phyloP scores from a whole-genome alignment of 352 stramenopile species.

The Aphanomyces stellatus region DNA sequence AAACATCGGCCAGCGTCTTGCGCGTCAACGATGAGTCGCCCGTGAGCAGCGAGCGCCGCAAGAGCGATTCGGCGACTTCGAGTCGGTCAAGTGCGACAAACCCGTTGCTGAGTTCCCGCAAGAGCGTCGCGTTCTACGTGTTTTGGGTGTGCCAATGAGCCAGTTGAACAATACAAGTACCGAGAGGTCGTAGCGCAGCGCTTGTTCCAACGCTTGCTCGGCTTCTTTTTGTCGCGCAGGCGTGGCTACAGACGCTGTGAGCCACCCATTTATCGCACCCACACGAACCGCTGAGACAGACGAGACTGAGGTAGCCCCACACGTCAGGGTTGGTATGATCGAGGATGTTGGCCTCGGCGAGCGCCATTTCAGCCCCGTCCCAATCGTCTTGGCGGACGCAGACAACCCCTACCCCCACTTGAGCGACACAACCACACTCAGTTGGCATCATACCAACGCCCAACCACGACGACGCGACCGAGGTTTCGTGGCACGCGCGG shows the following conservation, averaged over 20 bases:
- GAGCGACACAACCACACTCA: background rate
- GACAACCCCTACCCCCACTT: slow-evolving; percentile 34
- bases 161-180: background rate
- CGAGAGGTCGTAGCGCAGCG: slow-evolving; percentile 35
- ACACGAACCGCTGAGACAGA: slow-evolving; percentile 29
- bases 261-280: background rate
- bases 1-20: slow-evolving; percentile 68
- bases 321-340: slow-evolving; percentile 58
- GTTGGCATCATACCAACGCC: slow-evolving; percentile 27
- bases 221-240: slow-evolving; percentile 20
- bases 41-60: slow-evolving; percentile 50
- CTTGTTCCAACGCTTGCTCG: slow-evolving; percentile 48
- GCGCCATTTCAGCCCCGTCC: slow-evolving; percentile 43
- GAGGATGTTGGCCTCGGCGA: slow-evolving; percentile 67
- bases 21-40: slow-evolving; percentile 68
- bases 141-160: background rate
- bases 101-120: slow-evolving; percentile 71
- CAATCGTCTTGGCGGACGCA: slow-evolving; percentile 52
- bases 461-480: slow-evolving; percentile 63
- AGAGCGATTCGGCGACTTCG: slow-evolving; percentile 55
- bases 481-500: slow-evolving; percentile 44
- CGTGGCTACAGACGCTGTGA: background rate
- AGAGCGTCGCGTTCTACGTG: slow-evolving; percentile 46
- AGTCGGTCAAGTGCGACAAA: slow-evolving; percentile 72
- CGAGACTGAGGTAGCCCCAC: slow-evolving; percentile 67